A percentile compares a stretch with the other conserved stretches of the same genome.
Conservation (phyloP, 345 rosid genomes). For the Syzygium grande region DNA sequence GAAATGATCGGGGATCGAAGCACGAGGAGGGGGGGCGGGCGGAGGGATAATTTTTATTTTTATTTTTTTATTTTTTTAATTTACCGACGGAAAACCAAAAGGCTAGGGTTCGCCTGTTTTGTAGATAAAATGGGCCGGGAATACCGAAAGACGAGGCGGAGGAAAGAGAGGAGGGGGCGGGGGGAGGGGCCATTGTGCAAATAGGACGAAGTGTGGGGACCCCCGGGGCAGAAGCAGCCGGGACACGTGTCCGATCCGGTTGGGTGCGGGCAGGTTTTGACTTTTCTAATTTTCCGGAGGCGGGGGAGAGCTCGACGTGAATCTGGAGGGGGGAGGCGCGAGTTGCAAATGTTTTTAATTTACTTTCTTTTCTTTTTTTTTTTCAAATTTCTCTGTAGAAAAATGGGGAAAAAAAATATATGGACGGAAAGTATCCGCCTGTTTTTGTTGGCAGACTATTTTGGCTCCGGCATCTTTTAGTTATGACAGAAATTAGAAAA, state of each 20-base stretch:
- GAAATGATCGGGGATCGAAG: not conserved
- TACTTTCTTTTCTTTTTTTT: not conserved
- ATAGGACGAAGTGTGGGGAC: not conserved
- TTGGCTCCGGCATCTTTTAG: not conserved
- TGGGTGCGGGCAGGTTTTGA: not conserved
- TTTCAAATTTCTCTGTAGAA: not conserved
- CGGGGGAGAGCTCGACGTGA: not conserved
- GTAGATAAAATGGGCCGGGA: not conserved
- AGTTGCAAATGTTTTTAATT: not conserved
- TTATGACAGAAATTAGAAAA: not conserved
- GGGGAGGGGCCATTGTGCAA: not conserved
- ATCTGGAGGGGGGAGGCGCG: not conserved
- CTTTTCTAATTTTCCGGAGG: not conserved
- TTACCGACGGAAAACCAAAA: not conserved
- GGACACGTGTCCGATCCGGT: not conserved
- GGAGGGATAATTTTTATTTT: not conserved
- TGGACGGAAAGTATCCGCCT: not conserved
- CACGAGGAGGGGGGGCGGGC: too few species aligned
- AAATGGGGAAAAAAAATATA: not conserved
- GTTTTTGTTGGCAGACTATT: not conserved
- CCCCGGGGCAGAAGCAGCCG: rapidly evolving
- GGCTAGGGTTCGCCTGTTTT: not conserved
- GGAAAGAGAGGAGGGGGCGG: too few species aligned
- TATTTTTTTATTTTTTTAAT: not conserved
- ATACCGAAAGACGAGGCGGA: not conserved